Evolutionary conservation across 306 rosid species (phyloP), one percentile per base, ranked within the genome.

Genomic region (Prunus campanulata): DNA sequence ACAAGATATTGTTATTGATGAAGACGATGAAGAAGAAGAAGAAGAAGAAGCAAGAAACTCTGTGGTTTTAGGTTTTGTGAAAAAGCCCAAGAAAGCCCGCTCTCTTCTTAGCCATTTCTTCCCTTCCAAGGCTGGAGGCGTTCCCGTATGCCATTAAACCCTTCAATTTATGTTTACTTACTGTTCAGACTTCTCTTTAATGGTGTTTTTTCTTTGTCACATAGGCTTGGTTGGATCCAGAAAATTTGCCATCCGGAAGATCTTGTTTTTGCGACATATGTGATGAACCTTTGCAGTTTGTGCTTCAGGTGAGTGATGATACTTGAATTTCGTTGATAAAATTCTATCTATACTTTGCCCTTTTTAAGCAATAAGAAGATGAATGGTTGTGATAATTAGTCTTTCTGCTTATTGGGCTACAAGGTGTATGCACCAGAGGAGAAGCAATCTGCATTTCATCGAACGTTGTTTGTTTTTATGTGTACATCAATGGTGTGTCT

Each of bases 141-240:
- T 86, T 66, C 98, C 97, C 46, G 97, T 94, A 85, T 30, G 78
- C 22, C 74, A 59, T 71, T 46, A 24, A 66, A 67, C 60, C 47
- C 63, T 80, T 54, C 3, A 55, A 55, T 70, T 15, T 48, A 29
- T 68, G 0, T 54, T 62, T 65, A 11, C 67, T 32, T 60, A 6
- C 24, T 4, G 50, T 7, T 48, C 24, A 6, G 29, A 15, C 39
- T 22, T 49, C 8, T 63, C 11, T 68, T 47, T 70, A 29, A 78
- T 54, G 49, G 16, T 25, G 67, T 75, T 46, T n/a, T 76, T 8
- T 24, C 39, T 69, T 71, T 66, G 77, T 29, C 76, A 62, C 71
- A 12, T 61, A 93, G 98, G 98, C 97, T 66, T 94, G 98, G 98
- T 83, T 95, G 79, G 96, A 92, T 77, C 97, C 98, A 22, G 74